A percentile compares a stretch with the other conserved stretches of the same genome.
These are phyloP conservation scores for Pseudocercospora fuligena DNA, from an alignment of 2,329 filamentous ascomycete genomes.

Conservation along the genomic window DNA sequence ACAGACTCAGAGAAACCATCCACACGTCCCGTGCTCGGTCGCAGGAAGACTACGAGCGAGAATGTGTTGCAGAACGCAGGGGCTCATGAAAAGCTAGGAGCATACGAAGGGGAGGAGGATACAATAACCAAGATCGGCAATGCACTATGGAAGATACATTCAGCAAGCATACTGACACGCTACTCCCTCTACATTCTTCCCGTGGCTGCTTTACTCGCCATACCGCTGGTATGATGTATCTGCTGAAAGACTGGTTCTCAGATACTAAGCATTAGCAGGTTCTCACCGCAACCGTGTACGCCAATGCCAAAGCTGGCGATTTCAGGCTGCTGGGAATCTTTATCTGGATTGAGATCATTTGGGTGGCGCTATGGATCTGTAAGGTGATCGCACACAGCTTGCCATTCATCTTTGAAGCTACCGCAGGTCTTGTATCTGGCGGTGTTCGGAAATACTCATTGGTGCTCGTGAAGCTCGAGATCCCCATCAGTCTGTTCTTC, in stretches of 20 bases:
- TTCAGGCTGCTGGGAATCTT: slow-evolving; percentile 65
- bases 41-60: slow-evolving; percentile 27
- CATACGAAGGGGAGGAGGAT: slow-evolving; percentile 51
- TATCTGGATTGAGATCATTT: slow-evolving; percentile 71
- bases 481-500: slow-evolving; percentile 70
- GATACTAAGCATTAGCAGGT: neutral
- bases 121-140: slow-evolving; percentile 69
- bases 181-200: slow-evolving; percentile 72
- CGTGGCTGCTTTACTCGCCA: slow-evolving; percentile 63
- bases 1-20: slow-evolving; percentile 18
- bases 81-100: slow-evolving; percentile 15
- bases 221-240: slow-evolving; percentile 58
- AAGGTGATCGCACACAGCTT: slow-evolving; percentile 68
- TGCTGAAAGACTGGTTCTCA: neutral
- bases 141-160: slow-evolving; percentile 67
- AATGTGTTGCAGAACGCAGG: slow-evolving; percentile 16
- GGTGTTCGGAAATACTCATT: slow-evolving; percentile 73
- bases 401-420: slow-evolving; percentile 69
- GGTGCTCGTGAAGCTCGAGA: slow-evolving; percentile 67
- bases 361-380: slow-evolving; percentile 69
- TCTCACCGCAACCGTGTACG: slow-evolving; percentile 46
- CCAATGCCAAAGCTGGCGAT: slow-evolving; percentile 36
- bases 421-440: slow-evolving; percentile 70
- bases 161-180: slow-evolving; percentile 66
- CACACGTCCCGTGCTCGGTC: slow-evolving; percentile 28